These are phyloP conservation scores for Nothophytophthora sp. DNA, from an alignment of 352 stramenopile genomes.

Conservation along the genomic window DNA sequence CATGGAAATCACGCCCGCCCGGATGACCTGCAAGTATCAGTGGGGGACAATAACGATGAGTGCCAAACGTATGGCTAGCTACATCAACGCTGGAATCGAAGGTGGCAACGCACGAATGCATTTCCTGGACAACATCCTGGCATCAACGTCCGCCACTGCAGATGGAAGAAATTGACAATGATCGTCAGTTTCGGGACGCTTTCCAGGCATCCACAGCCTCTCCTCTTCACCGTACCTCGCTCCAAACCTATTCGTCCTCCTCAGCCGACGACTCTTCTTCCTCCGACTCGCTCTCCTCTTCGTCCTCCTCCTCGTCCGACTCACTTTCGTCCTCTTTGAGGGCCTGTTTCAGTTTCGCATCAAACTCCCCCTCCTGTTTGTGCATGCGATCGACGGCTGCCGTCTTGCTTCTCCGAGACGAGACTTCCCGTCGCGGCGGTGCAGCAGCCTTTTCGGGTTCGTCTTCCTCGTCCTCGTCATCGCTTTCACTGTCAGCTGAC, in stretches of 20 bases:
- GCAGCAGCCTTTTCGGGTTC: slow-evolving; percentile 1
- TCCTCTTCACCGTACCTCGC: too few species aligned
- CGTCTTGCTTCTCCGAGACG: slow-evolving; percentile 37
- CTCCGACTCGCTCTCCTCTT: slow-evolving; percentile 4
- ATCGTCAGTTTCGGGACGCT: too few species aligned
- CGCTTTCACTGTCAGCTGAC: slow-evolving; percentile 39
- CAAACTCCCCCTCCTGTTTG: slow-evolving; percentile 29
- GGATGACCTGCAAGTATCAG: too few species aligned
- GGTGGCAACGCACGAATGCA: too few species aligned
- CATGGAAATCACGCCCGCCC: too few species aligned
- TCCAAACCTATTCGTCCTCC: slow-evolving; percentile 7
- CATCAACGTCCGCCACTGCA: too few species aligned
- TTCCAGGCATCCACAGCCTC: too few species aligned
- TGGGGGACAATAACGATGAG: too few species aligned
- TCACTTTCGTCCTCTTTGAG: slow-evolving; percentile 28
- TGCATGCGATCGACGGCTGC: slow-evolving; percentile 41
- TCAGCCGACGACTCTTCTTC: slow-evolving; percentile 9
- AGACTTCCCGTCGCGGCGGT: slow-evolving; percentile 20
- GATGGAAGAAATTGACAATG: too few species aligned
- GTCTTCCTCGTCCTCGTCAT: slow-evolving; percentile 23
- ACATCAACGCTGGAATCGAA: too few species aligned
- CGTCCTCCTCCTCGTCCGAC: slow-evolving; percentile 22
- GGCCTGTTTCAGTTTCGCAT: slow-evolving; percentile 36
- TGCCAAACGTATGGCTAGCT: too few species aligned
- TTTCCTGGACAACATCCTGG: too few species aligned